Evolutionary conservation across 805 yeast species (phyloP), one percentile per base, ranked within the genome.

Genomic region (Hanseniaspora lindneri): DNA sequence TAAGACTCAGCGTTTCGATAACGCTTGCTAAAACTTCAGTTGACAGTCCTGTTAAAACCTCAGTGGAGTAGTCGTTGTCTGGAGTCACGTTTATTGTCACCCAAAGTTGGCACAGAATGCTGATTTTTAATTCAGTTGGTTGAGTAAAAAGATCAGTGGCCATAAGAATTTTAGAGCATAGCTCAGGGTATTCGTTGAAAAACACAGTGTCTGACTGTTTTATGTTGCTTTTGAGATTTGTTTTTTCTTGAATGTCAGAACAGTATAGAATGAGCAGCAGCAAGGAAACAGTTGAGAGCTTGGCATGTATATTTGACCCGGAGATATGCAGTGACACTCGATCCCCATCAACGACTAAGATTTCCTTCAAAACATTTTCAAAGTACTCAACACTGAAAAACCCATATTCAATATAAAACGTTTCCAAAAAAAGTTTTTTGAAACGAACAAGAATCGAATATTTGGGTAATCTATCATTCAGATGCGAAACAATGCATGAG

Each of bases 1-100:
- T 58, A 10, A 56, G 56, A 2, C 66, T 58, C 33, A 62, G 39
- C 56, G 58, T 57, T 39, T 58, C 53, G 13, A 62, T 55, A 8
- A 61, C 40, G 24, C 65, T 60, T n/a, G 56, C 53, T 2, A 63
- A 53, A 13, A 60, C 56, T 52, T 60, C 66, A 1, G 67, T 61
- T 17, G 67, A 65, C 35, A 61, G 63, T 32, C 56, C 65, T 29
- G 57, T 50, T 44, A 61, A 60, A 23, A 59, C 58, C 51, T 63
- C 66, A 21, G 64, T 63, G 2, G 43, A 46, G 21, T 24, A 39
- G 7, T 46, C 28, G 51, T 61, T 61, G 41, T 63, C 66, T 1
- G 67, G 66, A 1, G 67, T 58, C 44, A 60, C 57, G 11, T 57
- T 64, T 29, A 58, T 58, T 36, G 57, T 59, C 13, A 63, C 53